Percentiles rank a stretch among this genome's conserved stretches.
phyloP scores from a whole-genome alignment of 2,329 filamentous ascomycete species.

The Grosmannia huntii region DNA sequence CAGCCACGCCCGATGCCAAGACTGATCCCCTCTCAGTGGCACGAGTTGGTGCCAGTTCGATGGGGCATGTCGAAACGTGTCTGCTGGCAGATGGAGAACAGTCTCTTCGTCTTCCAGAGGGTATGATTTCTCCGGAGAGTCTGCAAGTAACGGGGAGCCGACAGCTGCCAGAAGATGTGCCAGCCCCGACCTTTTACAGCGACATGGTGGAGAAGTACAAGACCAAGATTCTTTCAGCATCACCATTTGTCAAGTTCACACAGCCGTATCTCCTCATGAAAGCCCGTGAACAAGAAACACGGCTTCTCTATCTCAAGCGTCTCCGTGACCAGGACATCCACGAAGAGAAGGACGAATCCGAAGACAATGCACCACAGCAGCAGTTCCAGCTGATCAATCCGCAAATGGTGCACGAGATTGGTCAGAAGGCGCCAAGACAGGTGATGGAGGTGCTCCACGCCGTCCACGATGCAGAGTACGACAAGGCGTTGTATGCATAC shows the following conservation, averaged over 20 bases:
- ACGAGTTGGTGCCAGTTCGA: neutral
- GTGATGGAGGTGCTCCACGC: conserved; percentile 90
- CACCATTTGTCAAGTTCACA: conserved; percentile 90
- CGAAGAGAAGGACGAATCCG: conserved; percentile 35
- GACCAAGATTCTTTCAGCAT: conserved; percentile 86
- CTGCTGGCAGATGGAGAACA: neutral
- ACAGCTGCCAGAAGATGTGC: conserved; percentile 62
- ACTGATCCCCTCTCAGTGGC: neutral
- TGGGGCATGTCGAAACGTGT: neutral
- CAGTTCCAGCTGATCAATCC: conserved; percentile 86
- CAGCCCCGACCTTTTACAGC: conserved; percentile 85
- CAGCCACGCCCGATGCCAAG: neutral
- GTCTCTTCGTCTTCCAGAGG: neutral
- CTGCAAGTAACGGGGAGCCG: conserved; percentile 30
- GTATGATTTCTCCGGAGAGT: neutral
- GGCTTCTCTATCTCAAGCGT: conserved; percentile 67
- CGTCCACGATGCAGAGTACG: conserved; percentile 92
- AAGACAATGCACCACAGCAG: conserved; percentile 48
- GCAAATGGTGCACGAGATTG: conserved; percentile 83
- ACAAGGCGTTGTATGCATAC: conserved; percentile 88
- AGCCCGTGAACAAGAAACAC: conserved; percentile 78
- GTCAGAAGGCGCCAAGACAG: conserved; percentile 67
- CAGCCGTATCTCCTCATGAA: conserved; percentile 89
- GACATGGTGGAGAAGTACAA: conserved; percentile 90
- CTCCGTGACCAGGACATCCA: conserved; percentile 64